Evolutionary conservation across 2,329 filamentous ascomycete genomes (phyloP).

Genomic region (Chaetomiaceae sp.): DNA sequence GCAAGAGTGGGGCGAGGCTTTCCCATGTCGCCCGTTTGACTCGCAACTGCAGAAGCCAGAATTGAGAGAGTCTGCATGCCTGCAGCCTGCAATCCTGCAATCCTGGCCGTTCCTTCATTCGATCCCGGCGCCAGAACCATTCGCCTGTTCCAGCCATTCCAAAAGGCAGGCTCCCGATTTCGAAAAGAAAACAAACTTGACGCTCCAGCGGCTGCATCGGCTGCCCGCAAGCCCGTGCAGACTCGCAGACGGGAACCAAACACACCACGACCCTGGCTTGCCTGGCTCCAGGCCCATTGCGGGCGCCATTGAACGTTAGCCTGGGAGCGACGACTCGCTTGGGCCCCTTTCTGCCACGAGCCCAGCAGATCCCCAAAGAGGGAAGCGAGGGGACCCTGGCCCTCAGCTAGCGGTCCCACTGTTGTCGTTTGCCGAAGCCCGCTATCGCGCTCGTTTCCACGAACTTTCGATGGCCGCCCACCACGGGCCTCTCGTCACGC

Average conservation of each 20-base stretch:
- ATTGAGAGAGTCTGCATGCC: too few species aligned
- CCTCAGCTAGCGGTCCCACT: constrained; percentile 3
- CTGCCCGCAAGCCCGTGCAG: background rate
- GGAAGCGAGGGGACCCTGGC: too few species aligned
- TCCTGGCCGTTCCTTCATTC: background rate
- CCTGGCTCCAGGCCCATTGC: too few species aligned
- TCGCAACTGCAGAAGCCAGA: too few species aligned
- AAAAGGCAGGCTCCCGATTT: background rate
- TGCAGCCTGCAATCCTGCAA: background rate
- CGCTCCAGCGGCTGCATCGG: constrained; percentile 5
- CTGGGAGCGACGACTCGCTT: constrained; percentile 5
- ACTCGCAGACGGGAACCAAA: background rate
- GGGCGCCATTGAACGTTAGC: background rate
- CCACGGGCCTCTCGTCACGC: background rate
- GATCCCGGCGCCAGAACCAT: constrained; percentile 2
- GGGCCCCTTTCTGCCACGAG: constrained; percentile 6
- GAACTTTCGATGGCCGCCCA: background rate
- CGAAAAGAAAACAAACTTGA: background rate
- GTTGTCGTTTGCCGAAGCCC: constrained; percentile 1
- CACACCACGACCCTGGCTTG: background rate
- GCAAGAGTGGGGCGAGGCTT: too few species aligned
- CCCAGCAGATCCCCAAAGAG: background rate
- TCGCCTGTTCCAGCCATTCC: too few species aligned
- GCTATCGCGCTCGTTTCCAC: background rate
- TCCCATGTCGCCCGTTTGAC: too few species aligned